These are phyloP conservation scores for Omphalea diandra DNA, from an alignment of 441 rosid species.

Conservation along the genomic window DNA sequence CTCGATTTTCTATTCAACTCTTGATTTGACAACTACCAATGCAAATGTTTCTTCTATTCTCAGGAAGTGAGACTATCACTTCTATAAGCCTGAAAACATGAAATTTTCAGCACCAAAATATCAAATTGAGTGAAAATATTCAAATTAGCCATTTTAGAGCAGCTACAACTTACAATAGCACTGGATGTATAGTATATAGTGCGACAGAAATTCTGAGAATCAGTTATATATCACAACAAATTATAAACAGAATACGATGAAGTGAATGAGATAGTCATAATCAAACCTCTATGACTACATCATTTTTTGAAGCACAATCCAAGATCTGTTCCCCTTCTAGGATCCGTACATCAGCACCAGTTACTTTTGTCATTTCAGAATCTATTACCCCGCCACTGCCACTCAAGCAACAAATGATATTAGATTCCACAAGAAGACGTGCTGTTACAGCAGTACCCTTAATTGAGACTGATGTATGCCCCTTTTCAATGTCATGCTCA, in stretches of 20 bases:
- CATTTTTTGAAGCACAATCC: conserved; percentile 36
- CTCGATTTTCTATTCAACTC: too few relatives aligned
- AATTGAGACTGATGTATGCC: conserved; percentile 28
- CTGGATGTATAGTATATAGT: neutral
- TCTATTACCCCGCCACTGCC: conserved; percentile 28
- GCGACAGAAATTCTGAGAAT: neutral
- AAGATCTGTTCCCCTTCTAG: conserved; percentile 29
- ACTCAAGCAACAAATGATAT: conserved; percentile 33
- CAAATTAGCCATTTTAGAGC: neutral
- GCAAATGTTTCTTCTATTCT: too few relatives aligned
- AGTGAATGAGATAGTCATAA: neutral
- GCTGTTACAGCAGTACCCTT: conserved; percentile 41
- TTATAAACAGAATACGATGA: neutral
- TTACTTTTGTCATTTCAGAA: conserved; percentile 26
- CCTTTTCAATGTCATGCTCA: conserved; percentile 47
- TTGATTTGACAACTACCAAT: too few relatives aligned
- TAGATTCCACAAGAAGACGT: conserved; percentile 48
- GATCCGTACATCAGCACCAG: conserved; percentile 46
- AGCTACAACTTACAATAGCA: neutral
- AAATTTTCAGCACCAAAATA: conserved; percentile 1
- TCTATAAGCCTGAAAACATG: neutral
- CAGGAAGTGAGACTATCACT: too few relatives aligned
- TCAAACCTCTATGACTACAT: conserved; percentile 53
- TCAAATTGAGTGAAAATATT: conserved; percentile 1
- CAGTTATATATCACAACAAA: neutral